Conservation (phyloP, 2,329 filamentous ascomycete species). For the Arthrobotrys sphaeroides region DNA sequence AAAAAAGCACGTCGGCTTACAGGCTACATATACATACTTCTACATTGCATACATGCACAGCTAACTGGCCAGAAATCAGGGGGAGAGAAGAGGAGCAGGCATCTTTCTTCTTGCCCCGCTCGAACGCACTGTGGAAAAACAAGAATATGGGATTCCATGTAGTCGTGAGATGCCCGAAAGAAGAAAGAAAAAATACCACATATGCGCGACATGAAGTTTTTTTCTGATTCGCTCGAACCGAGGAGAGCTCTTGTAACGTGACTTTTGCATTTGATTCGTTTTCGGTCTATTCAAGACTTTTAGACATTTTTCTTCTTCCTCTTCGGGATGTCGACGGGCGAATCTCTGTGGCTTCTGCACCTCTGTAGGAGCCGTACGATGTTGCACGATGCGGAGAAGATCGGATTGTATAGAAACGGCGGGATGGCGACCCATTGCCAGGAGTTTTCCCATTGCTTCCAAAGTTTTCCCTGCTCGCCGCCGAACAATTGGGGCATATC, state of each 20-base stretch:
- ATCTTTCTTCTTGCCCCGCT: constrained; percentile 33
- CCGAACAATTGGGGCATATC: constrained; percentile 6
- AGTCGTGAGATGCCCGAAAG: constrained; percentile 51
- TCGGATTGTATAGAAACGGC: constrained; percentile 15
- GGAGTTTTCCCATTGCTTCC: constrained; percentile 8
- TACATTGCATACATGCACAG: constrained; percentile 54
- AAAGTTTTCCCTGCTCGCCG: neutral
- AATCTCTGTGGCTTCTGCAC: neutral
- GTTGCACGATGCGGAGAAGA: constrained; percentile 36
- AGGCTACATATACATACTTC: constrained; percentile 48
- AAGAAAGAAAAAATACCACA: constrained; percentile 36
- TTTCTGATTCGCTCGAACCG: constrained; percentile 24
- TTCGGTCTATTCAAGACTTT: constrained; percentile 26
- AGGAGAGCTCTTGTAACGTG: constrained; percentile 53
- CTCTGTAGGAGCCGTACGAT: neutral
- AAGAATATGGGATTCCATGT: constrained; percentile 24
- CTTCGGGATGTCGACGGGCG: constrained; percentile 7
- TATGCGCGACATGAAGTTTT: constrained; percentile 42
- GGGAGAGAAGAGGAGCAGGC: constrained; percentile 27
- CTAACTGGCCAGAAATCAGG: constrained; percentile 53
- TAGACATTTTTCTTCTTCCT: constrained; percentile 28
- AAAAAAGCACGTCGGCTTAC: constrained; percentile 49
- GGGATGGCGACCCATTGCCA: constrained; percentile 1
- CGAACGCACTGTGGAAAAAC: constrained; percentile 34
- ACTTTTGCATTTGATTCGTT: constrained; percentile 49